phyloP scores from a whole-genome alignment of 768 basidiomycete species.

The Cystofilobasidium macerans region DNA sequence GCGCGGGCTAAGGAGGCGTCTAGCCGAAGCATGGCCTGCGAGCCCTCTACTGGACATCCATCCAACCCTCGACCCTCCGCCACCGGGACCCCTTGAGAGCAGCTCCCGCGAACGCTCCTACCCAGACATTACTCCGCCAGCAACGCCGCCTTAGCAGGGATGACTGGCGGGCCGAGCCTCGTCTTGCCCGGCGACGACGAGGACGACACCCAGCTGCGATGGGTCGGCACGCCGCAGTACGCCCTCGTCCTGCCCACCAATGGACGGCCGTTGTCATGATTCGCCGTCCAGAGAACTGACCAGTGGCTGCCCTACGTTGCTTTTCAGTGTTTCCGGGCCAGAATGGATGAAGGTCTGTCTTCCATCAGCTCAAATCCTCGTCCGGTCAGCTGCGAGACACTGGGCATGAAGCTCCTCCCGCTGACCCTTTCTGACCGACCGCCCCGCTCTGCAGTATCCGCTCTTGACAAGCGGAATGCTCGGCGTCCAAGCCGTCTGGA shows the following conservation, averaged over 20 bases:
- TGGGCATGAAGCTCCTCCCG: neutral
- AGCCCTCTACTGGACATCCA: no score
- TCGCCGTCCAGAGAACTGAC: no score
- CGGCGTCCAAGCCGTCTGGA: conserved; percentile 55
- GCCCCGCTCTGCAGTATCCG: neutral
- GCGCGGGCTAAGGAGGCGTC: no score
- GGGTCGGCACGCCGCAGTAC: conserved; percentile 19
- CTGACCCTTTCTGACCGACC: neutral
- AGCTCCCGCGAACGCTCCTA: no score
- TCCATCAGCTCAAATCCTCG: neutral
- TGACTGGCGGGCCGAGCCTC: conserved; percentile 12
- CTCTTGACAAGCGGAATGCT: conserved; percentile 15
- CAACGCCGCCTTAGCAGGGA: neutral
- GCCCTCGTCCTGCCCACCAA: no score
- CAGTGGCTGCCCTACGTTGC: no score
- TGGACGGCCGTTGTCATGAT: no score
- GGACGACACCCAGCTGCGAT: conserved; percentile 15
- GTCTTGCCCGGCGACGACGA: conserved; percentile 15
- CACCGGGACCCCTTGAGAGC: no score
- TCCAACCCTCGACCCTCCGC: no score
- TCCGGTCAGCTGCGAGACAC: neutral
- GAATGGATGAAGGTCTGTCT: conserved; percentile 17
- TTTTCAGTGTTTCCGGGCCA: conserved; percentile 7
- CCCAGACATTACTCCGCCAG: neutral
- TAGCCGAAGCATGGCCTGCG: no score